Conservation (phyloP, 345 rosid species). For the Heritiera littoralis region DNA sequence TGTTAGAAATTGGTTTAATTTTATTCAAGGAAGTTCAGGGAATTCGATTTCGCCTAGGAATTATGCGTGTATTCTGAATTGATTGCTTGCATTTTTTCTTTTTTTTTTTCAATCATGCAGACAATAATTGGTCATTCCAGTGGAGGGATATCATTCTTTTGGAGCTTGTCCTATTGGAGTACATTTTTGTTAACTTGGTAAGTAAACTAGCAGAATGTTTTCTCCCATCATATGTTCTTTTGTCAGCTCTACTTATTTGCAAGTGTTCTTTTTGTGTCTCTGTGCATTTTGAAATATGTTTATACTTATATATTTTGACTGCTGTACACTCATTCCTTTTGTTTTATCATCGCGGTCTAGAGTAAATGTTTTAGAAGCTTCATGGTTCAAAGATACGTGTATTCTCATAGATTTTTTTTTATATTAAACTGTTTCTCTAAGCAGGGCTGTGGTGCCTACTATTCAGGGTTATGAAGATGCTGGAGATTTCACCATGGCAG, state of each 20-base stretch:
- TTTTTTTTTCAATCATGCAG: slow-evolving; percentile 28
- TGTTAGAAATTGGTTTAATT: background rate
- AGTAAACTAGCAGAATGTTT: background rate
- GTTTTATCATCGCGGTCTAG: background rate
- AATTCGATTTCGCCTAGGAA: background rate
- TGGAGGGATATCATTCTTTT: slow-evolving; percentile 60
- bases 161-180: slow-evolving; percentile 87
- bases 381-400: slow-evolving; percentile 27
- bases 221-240: background rate
- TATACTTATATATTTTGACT: background rate
- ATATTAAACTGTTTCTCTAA: slow-evolving; percentile 42
- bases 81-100: background rate
- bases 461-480: slow-evolving; percentile 92
- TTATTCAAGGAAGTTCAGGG: background rate
- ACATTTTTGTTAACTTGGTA: slow-evolving; percentile 83
- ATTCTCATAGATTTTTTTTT: slow-evolving; percentile 34
- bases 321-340: background rate
- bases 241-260: background rate
- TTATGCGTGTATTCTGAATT: background rate
- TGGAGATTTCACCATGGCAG: slow-evolving; percentile 70
- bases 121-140: slow-evolving; percentile 28
- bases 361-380: background rate
- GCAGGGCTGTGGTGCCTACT: slow-evolving; percentile 85
- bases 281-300: background rate
- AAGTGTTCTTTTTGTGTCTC: background rate